Evolutionary conservation across 495 filamentous ascomycete genomes (phyloP).

Genomic region (Neurospora sp.): DNA sequence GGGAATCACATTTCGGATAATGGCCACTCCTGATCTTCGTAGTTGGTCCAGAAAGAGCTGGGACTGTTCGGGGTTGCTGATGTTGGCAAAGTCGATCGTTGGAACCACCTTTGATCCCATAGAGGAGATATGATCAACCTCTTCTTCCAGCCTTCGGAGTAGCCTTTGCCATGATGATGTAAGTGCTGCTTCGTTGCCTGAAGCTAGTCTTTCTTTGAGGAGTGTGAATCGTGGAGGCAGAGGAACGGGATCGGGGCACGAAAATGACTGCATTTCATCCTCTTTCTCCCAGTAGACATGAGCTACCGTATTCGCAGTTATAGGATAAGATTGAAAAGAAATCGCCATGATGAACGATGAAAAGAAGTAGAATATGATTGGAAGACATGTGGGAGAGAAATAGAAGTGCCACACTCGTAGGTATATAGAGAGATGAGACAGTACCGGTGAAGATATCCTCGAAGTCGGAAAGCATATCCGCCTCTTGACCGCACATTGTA

Average conservation of each 20-base stretch:
- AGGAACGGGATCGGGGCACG: constrained; percentile 32
- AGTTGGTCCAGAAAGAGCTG: constrained; percentile 37
- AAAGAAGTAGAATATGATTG: not conserved
- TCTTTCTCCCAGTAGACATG: not conserved
- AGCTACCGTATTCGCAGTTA: constrained; percentile 2
- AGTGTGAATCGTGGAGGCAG: constrained; percentile 60
- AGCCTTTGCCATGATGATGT: constrained; percentile 57
- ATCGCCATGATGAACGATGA: constrained; percentile 10
- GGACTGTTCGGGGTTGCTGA: constrained; percentile 35
- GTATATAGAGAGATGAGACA: not conserved
- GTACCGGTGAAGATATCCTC: not conserved
- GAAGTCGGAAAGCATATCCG: not conserved
- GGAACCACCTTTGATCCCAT: constrained; percentile 42
- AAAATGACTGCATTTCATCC: constrained; percentile 8
- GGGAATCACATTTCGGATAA: constrained; percentile 52
- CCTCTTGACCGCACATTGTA: not conserved
- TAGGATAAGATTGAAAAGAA: constrained; percentile 6
- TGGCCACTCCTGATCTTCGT: constrained; percentile 47
- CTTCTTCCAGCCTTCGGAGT: constrained; percentile 42
- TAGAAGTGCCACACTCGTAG: not conserved
- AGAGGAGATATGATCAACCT: constrained; percentile 39
- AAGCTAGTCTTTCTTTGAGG: constrained; percentile 54
- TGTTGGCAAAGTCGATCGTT: constrained; percentile 48
- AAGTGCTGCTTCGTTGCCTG: constrained; percentile 41
- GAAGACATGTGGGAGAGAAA: not conserved